Evolutionary conservation across 2,329 filamentous ascomycete species (phyloP).

Genomic region (Botryosphaeria agaves): DNA sequence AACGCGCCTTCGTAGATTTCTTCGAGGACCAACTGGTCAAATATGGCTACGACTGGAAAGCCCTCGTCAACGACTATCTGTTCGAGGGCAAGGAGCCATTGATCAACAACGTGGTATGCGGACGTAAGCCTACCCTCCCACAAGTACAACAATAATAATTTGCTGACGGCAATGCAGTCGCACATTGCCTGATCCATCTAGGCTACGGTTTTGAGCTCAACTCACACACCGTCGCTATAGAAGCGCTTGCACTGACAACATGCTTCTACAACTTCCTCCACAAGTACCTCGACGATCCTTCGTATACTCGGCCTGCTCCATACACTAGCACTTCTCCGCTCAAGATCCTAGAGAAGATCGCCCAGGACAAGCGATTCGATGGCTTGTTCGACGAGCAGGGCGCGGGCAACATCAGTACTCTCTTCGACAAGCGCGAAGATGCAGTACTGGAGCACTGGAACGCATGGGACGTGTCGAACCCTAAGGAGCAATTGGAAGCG

Average conservation of each 20-base stretch:
- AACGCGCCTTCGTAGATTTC: conserved; percentile 84
- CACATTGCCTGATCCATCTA: conserved; percentile 83
- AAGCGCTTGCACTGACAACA: conserved; percentile 57
- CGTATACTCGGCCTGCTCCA: conserved; percentile 48
- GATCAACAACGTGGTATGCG: conserved; percentile 62
- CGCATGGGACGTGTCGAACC: conserved; percentile 57
- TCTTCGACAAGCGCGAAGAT: conserved; percentile 53
- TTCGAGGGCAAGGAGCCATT: conserved; percentile 59
- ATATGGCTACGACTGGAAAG: conserved; percentile 70
- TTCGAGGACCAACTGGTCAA: conserved; percentile 79
- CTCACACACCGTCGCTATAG: conserved; percentile 72
- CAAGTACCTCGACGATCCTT: conserved; percentile 51
- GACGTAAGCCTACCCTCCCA: conserved; percentile 38
- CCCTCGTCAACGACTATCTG: conserved; percentile 58
- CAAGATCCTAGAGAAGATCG: conserved; percentile 54
- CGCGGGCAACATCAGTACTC: conserved; percentile 42
- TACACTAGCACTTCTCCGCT: conserved; percentile 44
- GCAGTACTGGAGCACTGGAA: conserved; percentile 81
- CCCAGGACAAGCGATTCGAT: conserved; percentile 52
- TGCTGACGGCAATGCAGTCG: conserved; percentile 39
- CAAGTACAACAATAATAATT: conserved; percentile 1
- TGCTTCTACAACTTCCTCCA: conserved; percentile 40
- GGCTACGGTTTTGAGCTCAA: conserved; percentile 86
- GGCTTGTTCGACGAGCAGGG: conserved; percentile 42
- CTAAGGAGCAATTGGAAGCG: conserved; percentile 56